Evolutionary conservation across 2,329 filamentous ascomycete genomes (phyloP), one percentile per base, ranked within the genome.

Genomic region (Corinectria fuckeliana): DNA sequence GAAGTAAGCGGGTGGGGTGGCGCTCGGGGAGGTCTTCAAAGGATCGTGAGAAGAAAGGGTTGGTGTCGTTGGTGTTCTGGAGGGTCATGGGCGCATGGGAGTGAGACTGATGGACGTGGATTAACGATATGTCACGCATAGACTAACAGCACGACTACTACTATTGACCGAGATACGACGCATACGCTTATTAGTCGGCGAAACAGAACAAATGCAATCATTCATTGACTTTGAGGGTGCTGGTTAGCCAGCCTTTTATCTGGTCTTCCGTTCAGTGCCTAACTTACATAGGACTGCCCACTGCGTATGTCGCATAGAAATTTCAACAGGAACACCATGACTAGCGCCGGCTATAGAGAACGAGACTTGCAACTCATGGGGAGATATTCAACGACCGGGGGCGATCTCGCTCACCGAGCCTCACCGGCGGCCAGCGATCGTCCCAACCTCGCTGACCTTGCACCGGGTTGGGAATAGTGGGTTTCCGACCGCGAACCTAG

Each of bases 391-490:
- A 8, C 5, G 36, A 26, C 23, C 14, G 41, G 2, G 2, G n/a
- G n/a, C n/a, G n/a, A n/a, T n/a, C n/a, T n/a, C n/a, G 14, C 8
- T 42, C 39, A n/a, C 20, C 20, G 11, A 5, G 39, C 39, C 14
- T 42, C 39, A 30, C 25, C 25, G n/a, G 13, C 10, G n/a, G 14
- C 10, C n/a, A 16, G 30, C 13, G 23, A 16, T 14, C 23, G 25
- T 26, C 56, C 45, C 38, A 56, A 28, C 39, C 45, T 36, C 20
- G 18, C 16, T 49, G 47, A 57, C 60, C 60, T 67, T 4, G 13
- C 13, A 7, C 47, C 56, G 23, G 14, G 49, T 56, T 16, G 13
- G 50, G 56, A 45, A 57, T 67, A 68, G 67, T 58, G 28, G 8
- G 16, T 42, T 44, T 32, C 53, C 20, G 30, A 38, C 39, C 34